Evolutionary conservation across 495 filamentous ascomycete genomes (phyloP).

Genomic region (Bacidia rubella): DNA sequence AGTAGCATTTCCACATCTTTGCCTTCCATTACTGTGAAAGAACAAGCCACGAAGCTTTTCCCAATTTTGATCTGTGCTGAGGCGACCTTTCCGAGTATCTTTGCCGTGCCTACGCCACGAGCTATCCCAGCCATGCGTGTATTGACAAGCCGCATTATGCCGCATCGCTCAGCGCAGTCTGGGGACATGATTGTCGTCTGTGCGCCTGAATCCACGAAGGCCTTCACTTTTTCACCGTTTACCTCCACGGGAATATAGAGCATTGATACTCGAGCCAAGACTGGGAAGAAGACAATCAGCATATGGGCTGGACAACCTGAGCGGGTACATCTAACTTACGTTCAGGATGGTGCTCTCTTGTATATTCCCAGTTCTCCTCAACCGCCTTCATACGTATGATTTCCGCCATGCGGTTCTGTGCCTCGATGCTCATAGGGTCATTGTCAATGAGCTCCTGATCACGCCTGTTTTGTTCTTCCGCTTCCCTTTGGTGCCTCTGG

Average conservation of each 20-base stretch:
- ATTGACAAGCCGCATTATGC: slow-evolving; percentile 96
- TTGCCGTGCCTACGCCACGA: slow-evolving; percentile 83
- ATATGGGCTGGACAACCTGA: background rate
- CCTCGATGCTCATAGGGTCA: slow-evolving; percentile 82
- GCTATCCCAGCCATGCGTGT: slow-evolving; percentile 82
- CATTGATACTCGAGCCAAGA: slow-evolving; percentile 87
- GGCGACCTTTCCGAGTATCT: slow-evolving; percentile 88
- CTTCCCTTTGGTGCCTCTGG: slow-evolving; percentile 51
- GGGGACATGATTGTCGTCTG: slow-evolving; percentile 99
- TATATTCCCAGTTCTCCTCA: slow-evolving; percentile 85
- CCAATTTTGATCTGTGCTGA: slow-evolving; percentile 90
- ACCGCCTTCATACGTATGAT: slow-evolving; percentile 90
- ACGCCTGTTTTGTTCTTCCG: slow-evolving; percentile 61
- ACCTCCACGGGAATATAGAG: slow-evolving; percentile 94
- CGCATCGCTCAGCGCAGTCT: slow-evolving; percentile 73
- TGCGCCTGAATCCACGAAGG: slow-evolving; percentile 93
- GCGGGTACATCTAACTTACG: slow-evolving; percentile 44
- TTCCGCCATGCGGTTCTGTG: slow-evolving; percentile 88
- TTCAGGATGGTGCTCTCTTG: slow-evolving; percentile 93
- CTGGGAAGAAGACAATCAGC: slow-evolving; percentile 30
- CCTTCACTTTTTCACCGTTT: slow-evolving; percentile 81
- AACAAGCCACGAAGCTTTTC: slow-evolving; percentile 71
- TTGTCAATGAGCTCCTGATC: slow-evolving; percentile 70
- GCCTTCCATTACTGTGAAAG: slow-evolving; percentile 99
- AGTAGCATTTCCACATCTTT: slow-evolving; percentile 93